Percentiles rank a stretch among this genome's conserved stretches.
Evolutionary conservation across 257 asterid genomes (phyloP).

Genomic region (Hygrophila difformis): DNA sequence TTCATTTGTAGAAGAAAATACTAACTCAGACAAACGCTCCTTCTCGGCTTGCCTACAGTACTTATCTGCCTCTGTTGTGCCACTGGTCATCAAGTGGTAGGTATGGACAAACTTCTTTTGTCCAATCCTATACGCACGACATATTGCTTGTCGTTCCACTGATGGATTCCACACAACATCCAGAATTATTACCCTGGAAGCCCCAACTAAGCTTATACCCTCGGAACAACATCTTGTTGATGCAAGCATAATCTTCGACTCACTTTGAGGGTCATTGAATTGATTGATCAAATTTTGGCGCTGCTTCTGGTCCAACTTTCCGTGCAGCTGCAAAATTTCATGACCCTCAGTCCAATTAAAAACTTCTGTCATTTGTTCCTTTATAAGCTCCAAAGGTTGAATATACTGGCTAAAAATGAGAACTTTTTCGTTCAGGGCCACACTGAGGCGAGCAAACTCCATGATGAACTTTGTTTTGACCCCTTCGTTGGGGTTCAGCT

Average conservation of each 20-base stretch:
- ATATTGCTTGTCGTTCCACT: conserved; percentile 36
- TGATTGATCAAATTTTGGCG: conserved; percentile 24
- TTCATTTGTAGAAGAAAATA: conserved; percentile 27
- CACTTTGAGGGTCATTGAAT: conserved; percentile 24
- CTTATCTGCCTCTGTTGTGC: conserved; percentile 36
- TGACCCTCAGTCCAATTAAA: conserved; percentile 30
- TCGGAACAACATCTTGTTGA: conserved; percentile 43
- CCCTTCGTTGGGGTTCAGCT: conserved; percentile 31
- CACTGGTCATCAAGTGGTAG: conserved; percentile 39
- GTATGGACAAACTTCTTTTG: conserved; percentile 36
- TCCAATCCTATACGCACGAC: conserved; percentile 44
- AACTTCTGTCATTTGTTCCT: conserved; percentile 20
- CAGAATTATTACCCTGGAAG: conserved; percentile 38
- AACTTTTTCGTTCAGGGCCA: conserved; percentile 31
- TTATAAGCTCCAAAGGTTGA: conserved; percentile 30
- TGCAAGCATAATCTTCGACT: conserved; percentile 36
- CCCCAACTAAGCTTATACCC: conserved; percentile 50
- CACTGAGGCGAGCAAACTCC: conserved; percentile 37
- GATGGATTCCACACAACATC: conserved; percentile 58
- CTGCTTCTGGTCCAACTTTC: conserved; percentile 22
- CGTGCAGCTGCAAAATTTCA: conserved; percentile 27
- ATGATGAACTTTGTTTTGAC: conserved; percentile 37
- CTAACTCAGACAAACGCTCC: conserved; percentile 39
- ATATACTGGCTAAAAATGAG: conserved; percentile 47
- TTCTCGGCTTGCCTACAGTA: conserved; percentile 41